Evolutionary conservation across 768 basidiomycete genomes (phyloP), one percentile per base, ranked within the genome.

Genomic region (Russula compacta): DNA sequence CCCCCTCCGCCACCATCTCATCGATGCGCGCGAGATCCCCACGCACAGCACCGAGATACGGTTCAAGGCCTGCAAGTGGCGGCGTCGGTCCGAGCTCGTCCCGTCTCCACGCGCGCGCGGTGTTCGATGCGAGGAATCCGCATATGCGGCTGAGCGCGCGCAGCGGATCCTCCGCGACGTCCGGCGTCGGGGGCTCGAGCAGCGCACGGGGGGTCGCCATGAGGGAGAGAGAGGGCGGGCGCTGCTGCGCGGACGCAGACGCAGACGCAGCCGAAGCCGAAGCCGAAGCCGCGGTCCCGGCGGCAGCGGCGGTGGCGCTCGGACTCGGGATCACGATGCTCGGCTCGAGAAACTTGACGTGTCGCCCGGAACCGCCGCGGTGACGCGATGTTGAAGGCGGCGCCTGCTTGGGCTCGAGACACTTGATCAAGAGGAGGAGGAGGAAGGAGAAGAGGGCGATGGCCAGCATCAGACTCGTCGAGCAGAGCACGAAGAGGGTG

Each of bases 141-240:
- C 61, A 62, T 19, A 62, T 42, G 19, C 61, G 61, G 4, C 2
- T 3, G n/a, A 62, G 56, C 15, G 55, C 19, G 11, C 51, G 61
- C 2, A 58, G 32, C 29, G 61, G 61, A 17, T 62, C 61, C 61
- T 62, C 61, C 19, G 46, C 51, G 10, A 36, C 51, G 56, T 57
- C 61, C 11, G 61, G 56, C 38, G 61, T 58, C 38, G 29, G 38
- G 12, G 61, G 56, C 36, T 62, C 61, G 61, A 62, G 56, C 15
- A 59, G 51, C 29, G 17, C 56, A 19, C 32, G 49, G 38, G 61
- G 61, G 32, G 61, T 62, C 35, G 50, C 21, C 11, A 56, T 62
- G 50, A 62, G 61, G 1, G 61, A 62, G 36, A 53, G 54, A n/a
- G 49, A 39, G 3, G 48, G 46, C 29, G 38, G 36, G 33, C 7